These are phyloP conservation scores for Pestalotiopsis fici DNA, from an alignment of 2,329 filamentous ascomycete species.

Conservation along the genomic window DNA sequence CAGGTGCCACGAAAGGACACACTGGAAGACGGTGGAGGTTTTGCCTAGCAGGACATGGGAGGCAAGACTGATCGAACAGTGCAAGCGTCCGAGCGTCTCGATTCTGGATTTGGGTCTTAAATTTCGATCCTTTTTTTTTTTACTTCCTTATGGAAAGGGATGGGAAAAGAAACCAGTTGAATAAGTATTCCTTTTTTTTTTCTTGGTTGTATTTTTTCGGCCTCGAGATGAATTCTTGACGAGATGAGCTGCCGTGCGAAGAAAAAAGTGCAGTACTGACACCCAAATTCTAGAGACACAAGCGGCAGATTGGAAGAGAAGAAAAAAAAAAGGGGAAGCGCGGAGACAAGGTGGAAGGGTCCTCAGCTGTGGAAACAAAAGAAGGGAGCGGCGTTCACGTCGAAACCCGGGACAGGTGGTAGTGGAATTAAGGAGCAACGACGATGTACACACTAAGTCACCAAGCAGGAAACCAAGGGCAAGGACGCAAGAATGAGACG, in stretches of 20 bases:
- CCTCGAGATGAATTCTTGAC: not conserved
- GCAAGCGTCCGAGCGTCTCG: not conserved
- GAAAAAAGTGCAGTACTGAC: slow-evolving; percentile 2
- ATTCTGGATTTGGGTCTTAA: not conserved
- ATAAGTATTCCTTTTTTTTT: not conserved
- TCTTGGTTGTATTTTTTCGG: not conserved
- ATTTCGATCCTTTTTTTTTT: not conserved
- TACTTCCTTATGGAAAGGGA: slow-evolving; percentile 7
- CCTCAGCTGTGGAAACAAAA: slow-evolving; percentile 11
- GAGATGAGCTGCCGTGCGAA: not conserved
- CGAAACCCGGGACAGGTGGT: not conserved
- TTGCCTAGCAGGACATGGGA: slow-evolving; percentile 14
- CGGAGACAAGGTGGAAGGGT: slow-evolving; percentile 4
- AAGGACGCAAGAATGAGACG: slow-evolving; percentile 4
- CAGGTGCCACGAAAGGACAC: slow-evolving; percentile 24
- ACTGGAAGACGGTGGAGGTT: slow-evolving; percentile 15
- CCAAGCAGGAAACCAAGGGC: slow-evolving; percentile 6
- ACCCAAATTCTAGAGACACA: not conserved
- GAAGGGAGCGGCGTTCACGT: slow-evolving; percentile 10
- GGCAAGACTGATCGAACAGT: slow-evolving; percentile 1
- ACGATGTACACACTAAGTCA: slow-evolving; percentile 10
- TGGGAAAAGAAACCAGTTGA: slow-evolving; percentile 4
- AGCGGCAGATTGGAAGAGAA: not conserved
- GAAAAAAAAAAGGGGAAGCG: slow-evolving; percentile 4
- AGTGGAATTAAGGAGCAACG: slow-evolving; percentile 9